phyloP scores from a whole-genome alignment of 805 yeast species.

The Wickerhamomyces bovis region DNA sequence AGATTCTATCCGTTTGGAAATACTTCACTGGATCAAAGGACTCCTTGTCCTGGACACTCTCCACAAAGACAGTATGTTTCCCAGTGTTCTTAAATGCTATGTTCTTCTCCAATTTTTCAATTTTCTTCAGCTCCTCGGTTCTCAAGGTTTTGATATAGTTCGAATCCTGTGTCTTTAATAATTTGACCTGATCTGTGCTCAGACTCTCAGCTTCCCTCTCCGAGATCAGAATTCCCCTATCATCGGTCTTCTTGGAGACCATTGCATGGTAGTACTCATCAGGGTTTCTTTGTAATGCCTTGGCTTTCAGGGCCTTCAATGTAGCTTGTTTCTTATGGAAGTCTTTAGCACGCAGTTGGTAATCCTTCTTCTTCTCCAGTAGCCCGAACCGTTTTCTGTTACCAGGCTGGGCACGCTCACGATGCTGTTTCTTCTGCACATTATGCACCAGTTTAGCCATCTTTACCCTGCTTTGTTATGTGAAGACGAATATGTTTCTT shows the following conservation, averaged over 20 bases:
- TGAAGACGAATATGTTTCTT: background rate
- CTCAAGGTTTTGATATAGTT: constrained; percentile 78
- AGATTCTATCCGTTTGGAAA: constrained; percentile 64
- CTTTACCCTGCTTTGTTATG: background rate
- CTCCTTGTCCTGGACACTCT: constrained; percentile 47
- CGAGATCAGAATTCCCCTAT: constrained; percentile 57
- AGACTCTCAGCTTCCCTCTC: constrained; percentile 61
- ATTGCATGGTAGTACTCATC: constrained; percentile 97
- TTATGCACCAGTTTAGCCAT: constrained; percentile 85
- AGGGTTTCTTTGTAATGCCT: constrained; percentile 73
- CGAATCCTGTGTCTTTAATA: constrained; percentile 86
- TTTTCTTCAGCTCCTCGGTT: constrained; percentile 58
- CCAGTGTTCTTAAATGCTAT: constrained; percentile 54
- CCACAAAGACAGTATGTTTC: constrained; percentile 83
- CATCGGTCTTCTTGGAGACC: constrained; percentile 65
- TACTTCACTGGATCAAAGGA: constrained; percentile 55
- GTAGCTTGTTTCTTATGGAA: constrained; percentile 53
- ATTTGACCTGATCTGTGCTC: constrained; percentile 67
- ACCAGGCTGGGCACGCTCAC: constrained; percentile 85
- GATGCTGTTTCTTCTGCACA: constrained; percentile 92
- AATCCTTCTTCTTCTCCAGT: constrained; percentile 88
- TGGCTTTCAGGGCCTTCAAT: constrained; percentile 63
- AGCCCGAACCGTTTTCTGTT: constrained; percentile 74
- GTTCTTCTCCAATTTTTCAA: constrained; percentile 43
- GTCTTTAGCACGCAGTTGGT: constrained; percentile 63